Conservation (phyloP, 768 basidiomycete genomes). For the Sistotremastrum niveocremeum region DNA sequence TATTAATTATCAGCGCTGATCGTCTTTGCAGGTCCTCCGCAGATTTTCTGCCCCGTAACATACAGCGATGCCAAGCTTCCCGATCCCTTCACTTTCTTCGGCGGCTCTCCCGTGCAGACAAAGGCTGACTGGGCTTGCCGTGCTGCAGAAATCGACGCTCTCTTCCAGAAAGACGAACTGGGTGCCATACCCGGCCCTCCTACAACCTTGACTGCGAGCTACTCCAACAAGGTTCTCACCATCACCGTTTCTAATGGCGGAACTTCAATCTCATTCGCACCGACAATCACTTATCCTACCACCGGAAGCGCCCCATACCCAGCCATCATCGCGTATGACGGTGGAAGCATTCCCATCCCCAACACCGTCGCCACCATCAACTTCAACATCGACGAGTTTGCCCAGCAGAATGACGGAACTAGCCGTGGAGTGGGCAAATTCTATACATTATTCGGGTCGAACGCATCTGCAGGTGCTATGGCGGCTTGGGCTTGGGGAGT, state of each 20-base stretch:
- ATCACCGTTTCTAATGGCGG: conserved; percentile 34
- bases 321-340: conserved; percentile 38
- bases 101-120: conserved; percentile 29
- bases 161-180: conserved; percentile 40
- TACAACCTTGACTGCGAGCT: conserved; percentile 28
- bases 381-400: conserved; percentile 42
- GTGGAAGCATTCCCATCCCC: conserved; percentile 23
- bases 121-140: conserved; percentile 39
- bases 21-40: no score
- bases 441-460: conserved; percentile 39
- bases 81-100: conserved; percentile 40
- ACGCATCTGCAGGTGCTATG: conserved; percentile 36
- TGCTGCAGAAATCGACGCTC: conserved; percentile 30
- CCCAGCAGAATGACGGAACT: conserved; percentile 27
- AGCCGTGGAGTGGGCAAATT: conserved; percentile 45
- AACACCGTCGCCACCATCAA: conserved; percentile 28
- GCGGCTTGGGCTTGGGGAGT: conserved; percentile 54
- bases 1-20: no score
- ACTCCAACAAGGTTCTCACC: conserved; percentile 31
- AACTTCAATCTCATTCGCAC: conserved; percentile 35
- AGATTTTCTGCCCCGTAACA: no score
- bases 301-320: conserved; percentile 33
- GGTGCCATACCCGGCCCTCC: conserved; percentile 38
- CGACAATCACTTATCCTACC: conserved; percentile 31
- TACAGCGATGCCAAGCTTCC: conserved; percentile 32